Evolutionary conservation across 225 moss, liverwort and hornwort species (phyloP).

Genomic region (Neckera pumila): DNA sequence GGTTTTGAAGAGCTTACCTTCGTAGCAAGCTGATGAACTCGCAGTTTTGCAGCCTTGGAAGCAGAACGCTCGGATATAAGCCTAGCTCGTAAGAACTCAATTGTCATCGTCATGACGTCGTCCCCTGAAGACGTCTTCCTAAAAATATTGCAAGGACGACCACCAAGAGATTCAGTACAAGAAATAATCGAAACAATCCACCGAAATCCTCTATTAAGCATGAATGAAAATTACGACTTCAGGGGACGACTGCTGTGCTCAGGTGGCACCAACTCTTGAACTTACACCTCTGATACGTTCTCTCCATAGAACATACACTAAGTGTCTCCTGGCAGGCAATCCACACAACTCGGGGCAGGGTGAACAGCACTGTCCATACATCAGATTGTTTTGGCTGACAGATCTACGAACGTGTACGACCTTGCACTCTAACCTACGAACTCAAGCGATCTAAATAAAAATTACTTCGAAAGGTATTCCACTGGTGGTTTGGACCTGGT

Average conservation of each 20-base stretch:
- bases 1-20: conserved; percentile 7
- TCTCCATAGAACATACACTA: background rate
- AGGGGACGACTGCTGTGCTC: background rate
- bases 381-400: background rate
- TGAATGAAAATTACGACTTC: background rate
- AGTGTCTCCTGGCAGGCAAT: background rate
- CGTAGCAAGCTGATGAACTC: conserved; percentile 33
- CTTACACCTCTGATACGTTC: background rate
- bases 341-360: background rate
- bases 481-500: background rate
- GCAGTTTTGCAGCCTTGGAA: conserved; percentile 43
- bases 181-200: background rate
- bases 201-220: background rate
- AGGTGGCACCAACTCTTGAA: background rate
- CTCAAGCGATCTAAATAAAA: background rate
- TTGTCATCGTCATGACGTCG: conserved; percentile 53
- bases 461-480: background rate
- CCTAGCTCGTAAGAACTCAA: conserved; percentile 50
- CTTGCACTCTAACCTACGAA: background rate
- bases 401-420: background rate
- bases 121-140: conserved; percentile 38
- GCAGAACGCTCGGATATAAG: conserved; percentile 55
- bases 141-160: background rate
- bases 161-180: background rate
- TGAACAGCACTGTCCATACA: background rate